phyloP scores from a whole-genome alignment of 129 eudicot species.

The Flaveria linearis region DNA sequence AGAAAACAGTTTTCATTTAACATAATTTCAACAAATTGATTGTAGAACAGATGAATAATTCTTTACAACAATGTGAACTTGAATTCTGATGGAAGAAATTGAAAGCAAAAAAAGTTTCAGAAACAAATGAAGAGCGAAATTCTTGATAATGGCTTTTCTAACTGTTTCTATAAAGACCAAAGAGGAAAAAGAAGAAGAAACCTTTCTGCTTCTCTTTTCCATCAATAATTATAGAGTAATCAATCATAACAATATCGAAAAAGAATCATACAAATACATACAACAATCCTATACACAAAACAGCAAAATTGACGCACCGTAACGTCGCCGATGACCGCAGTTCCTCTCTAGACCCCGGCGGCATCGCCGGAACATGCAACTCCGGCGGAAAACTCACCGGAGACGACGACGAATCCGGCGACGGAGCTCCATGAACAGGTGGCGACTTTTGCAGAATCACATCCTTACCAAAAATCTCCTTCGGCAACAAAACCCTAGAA shows the following conservation, averaged over 20 bases:
- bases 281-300: conserved; percentile 57
- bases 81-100: background rate
- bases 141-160: no score
- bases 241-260: conserved; percentile 14
- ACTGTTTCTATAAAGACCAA: no score
- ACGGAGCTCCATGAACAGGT: conserved; percentile 36
- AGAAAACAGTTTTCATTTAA: no score
- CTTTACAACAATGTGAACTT: background rate
- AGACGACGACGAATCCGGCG: conserved; percentile 40
- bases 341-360: conserved; percentile 51
- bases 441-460: conserved; percentile 28
- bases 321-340: conserved; percentile 32
- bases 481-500: conserved; percentile 78
- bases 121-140: no score
- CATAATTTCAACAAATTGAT: no score
- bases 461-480: conserved; percentile 69
- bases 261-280: conserved; percentile 46
- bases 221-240: conserved; percentile 12
- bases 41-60: no score
- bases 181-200: no score
- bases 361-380: conserved; percentile 45
- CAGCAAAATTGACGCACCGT: conserved; percentile 29
- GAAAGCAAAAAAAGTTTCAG: background rate
- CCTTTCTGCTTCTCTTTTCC: conserved; percentile 7
- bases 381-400: conserved; percentile 42